A percentile compares a stretch with the other conserved stretches of the same genome.
phyloP scores from a whole-genome alignment of 352 stramenopile species.

The Globisporangium perplexum region DNA sequence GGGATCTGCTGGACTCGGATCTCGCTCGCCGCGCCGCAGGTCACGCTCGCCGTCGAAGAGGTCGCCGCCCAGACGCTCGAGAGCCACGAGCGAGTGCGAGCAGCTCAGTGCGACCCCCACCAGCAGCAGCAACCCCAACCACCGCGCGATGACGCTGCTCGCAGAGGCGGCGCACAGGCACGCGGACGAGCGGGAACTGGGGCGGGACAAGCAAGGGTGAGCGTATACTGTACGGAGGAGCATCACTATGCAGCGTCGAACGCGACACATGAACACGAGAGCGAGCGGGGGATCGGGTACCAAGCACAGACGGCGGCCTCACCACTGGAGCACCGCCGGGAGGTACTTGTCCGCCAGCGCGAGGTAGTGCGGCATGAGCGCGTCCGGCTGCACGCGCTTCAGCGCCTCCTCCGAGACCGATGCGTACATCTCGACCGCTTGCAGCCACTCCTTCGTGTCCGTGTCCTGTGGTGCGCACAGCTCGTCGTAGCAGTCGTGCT shows the following conservation, averaged over 20 bases:
- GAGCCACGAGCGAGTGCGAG: background rate
- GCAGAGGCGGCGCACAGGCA: background rate
- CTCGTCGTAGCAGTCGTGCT: conserved; percentile 45
- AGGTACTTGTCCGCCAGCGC: conserved; percentile 69
- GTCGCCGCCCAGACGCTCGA: background rate
- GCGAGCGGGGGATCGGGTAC: background rate
- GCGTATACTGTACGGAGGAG: background rate
- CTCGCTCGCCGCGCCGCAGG: background rate
- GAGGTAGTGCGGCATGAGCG: conserved; percentile 60
- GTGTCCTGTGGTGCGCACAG: conserved; percentile 35
- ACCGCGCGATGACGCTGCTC: conserved; percentile 6
- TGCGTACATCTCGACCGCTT: conserved; percentile 28
- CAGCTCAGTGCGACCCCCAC: background rate
- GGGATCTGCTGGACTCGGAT: background rate
- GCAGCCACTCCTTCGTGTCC: conserved; percentile 72
- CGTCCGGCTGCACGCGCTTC: conserved; percentile 27
- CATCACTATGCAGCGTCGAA: background rate
- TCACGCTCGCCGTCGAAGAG: conserved; percentile 5
- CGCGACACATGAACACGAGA: background rate
- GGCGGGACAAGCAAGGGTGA: background rate
- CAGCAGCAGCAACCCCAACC: too few species aligned
- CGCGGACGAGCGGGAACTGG: background rate
- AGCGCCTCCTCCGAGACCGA: conserved; percentile 34
- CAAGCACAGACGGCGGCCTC: conserved; percentile 6
- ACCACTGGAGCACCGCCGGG: conserved; percentile 64